phyloP scores from a whole-genome alignment of 1,284 basidiomycete genomes.

The Rhodofomes roseus region DNA sequence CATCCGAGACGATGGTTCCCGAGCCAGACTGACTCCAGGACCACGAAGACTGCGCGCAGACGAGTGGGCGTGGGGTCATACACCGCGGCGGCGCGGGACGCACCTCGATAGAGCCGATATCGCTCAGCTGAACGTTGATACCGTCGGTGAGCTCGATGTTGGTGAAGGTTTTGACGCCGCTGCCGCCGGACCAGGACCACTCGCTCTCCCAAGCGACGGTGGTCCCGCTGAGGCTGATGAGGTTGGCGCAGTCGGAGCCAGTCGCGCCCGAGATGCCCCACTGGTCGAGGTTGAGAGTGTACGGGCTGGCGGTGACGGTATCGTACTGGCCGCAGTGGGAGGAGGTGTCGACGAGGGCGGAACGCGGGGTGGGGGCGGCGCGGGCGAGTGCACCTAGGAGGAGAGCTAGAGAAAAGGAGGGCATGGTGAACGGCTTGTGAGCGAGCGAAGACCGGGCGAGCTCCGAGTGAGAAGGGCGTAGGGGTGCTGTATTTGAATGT shows the following conservation, averaged over 20 bases:
- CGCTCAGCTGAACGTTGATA: slow-evolving; percentile 50
- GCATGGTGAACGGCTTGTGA: slow-evolving; percentile 5
- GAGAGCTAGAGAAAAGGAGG: slow-evolving; percentile 1
- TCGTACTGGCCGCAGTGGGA: slow-evolving; percentile 50
- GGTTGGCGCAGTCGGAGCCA: slow-evolving; percentile 53
- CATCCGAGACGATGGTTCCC: slow-evolving; percentile 41
- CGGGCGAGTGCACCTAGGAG: slow-evolving; percentile 7
- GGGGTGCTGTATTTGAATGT: background rate
- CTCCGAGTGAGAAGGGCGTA: background rate
- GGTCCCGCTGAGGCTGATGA: slow-evolving; percentile 42
- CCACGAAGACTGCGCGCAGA: slow-evolving; percentile 42
- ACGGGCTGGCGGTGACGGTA: slow-evolving; percentile 38
- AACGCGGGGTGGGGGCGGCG: slow-evolving; percentile 9
- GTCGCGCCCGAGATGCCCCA: slow-evolving; percentile 47
- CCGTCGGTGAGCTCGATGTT: slow-evolving; percentile 51
- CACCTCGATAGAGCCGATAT: slow-evolving; percentile 55
- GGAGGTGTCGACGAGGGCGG: slow-evolving; percentile 26
- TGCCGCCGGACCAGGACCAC: slow-evolving; percentile 53
- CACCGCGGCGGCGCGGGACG: slow-evolving; percentile 24
- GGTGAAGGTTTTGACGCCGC: slow-evolving; percentile 57
- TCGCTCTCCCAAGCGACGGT: slow-evolving; percentile 49
- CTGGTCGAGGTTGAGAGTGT: slow-evolving; percentile 47
- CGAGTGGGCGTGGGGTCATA: too few relatives aligned
- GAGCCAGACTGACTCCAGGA: slow-evolving; percentile 35
- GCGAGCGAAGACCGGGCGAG: background rate